Base-by-base conservation (phyloP, 805 yeast species). In the Candida methanosorbosa region DNA sequence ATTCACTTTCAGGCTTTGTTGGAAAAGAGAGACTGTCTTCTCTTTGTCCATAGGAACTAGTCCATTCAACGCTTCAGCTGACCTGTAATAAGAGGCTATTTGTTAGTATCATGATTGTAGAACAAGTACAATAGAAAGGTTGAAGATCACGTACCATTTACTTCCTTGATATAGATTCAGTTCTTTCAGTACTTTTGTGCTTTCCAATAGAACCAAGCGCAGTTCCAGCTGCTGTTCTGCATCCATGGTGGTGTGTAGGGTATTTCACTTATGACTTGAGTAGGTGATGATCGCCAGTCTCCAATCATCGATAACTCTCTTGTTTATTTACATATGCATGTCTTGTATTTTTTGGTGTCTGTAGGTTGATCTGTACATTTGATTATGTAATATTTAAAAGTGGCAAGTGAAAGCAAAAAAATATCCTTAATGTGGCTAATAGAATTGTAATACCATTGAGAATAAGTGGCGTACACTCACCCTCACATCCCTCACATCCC, bases 21-120 rank as follows among this genome's bases (percentile, higher is more conserved):
- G 51, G 26, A 38, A 45, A n/a, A 47, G 28, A 18, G 46, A 41
- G 34, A 43, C 31, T 13, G 38, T 44, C 29, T 45, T 37, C 5
- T 49, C 52, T 17, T 43, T 41, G 3, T 44, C 12, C n/a, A 45
- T 33, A 11, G 43, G 27, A 7, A 35, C 41, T 41, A 82, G 57
- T 0, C 90, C 94, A 45, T 68, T 70, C 16, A 81, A 60, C 2
- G 94, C 94, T 48, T 86, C 95, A 2, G 85, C 78, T 1, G 78
- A 49, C 63, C 60, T 50, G 29, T 19, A 14, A n/a, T 17, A 28
- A 20, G 23, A 21, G 11, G 11, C 11, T 21, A 11, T 21, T 21
- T 9, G 23, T 21, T 9, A 21, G 11, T 8, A 21, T 9, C 11
- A 11, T 21, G 11, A 21, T 9, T 21, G 8, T 21, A 21, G 23